phyloP scores from a whole-genome alignment of 352 stramenopile genomes.

The Blastocystis sp. region DNA sequence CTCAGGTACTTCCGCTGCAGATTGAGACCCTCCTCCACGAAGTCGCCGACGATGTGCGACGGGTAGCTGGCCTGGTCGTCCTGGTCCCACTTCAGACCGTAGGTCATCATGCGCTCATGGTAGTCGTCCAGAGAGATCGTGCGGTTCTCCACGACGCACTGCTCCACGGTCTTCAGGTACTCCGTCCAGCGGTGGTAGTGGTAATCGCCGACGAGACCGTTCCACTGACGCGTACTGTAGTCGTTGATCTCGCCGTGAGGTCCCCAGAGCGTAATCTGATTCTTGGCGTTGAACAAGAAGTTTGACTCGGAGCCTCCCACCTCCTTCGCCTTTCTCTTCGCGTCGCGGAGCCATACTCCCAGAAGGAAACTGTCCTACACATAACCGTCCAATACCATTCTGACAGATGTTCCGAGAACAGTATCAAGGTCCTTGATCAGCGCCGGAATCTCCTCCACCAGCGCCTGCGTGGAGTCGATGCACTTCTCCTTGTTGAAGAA shows the following conservation, averaged over 20 bases:
- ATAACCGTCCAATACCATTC: not conserved
- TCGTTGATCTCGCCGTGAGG: conserved; percentile 48
- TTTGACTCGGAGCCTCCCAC: conserved; percentile 5
- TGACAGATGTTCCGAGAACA: conserved; percentile 24
- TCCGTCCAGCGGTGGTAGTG: conserved; percentile 25
- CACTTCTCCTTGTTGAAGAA: conserved; percentile 37
- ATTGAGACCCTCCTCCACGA: not conserved
- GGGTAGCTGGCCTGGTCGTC: not conserved
- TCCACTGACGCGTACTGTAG: conserved; percentile 12
- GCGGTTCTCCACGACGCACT: not conserved
- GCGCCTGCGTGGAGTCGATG: not conserved
- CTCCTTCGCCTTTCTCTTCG: conserved; percentile 26
- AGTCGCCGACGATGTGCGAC: not conserved
- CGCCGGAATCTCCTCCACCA: not conserved
- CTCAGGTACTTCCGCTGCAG: not conserved
- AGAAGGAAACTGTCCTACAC: conserved; percentile 24
- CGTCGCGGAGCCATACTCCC: conserved; percentile 6
- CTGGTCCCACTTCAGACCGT: not conserved
- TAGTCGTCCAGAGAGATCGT: not conserved
- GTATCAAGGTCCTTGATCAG: not conserved
- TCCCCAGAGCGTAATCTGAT: conserved; percentile 52
- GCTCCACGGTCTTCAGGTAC: conserved; percentile 24
- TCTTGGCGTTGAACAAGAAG: conserved; percentile 47
- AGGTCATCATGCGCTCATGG: conserved; percentile 19
- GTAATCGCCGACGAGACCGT: conserved; percentile 30